phyloP scores from a whole-genome alignment of 768 basidiomycete species.

The Tulasnella sp. region DNA sequence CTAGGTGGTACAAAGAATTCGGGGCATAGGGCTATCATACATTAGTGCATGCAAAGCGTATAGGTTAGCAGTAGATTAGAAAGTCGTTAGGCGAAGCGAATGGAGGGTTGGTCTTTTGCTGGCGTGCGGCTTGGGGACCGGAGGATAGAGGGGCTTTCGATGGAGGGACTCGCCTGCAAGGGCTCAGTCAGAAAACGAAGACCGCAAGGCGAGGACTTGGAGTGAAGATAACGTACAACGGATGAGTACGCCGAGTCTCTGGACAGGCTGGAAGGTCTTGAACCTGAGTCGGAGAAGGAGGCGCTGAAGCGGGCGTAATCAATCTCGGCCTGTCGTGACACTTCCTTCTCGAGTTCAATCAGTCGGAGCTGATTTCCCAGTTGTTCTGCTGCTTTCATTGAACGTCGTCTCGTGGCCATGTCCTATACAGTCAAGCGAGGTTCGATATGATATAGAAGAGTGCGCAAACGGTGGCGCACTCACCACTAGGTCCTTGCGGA shows the following conservation, averaged over 20 bases:
- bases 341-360: background rate
- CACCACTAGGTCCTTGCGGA: background rate
- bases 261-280: background rate
- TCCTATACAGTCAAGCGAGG: background rate
- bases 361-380: background rate
- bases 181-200: background rate
- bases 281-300: background rate
- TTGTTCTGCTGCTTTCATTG: background rate
- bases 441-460: background rate
- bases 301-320: background rate
- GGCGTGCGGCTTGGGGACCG: background rate
- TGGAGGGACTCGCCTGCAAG: background rate
- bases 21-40: no score
- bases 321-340: background rate
- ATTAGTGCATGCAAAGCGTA: no score
- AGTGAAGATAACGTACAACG: background rate
- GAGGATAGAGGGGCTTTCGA: background rate
- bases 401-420: background rate
- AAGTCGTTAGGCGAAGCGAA: background rate
- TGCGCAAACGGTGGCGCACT: background rate
- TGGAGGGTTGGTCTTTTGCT: background rate
- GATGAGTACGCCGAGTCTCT: background rate
- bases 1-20: no score
- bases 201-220: background rate
- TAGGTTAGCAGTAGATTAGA: no score